A percentile compares a stretch with the other conserved stretches of the same genome.
phyloP scores from a whole-genome alignment of 805 yeast species.

The Phaffomyces opuntiae region DNA sequence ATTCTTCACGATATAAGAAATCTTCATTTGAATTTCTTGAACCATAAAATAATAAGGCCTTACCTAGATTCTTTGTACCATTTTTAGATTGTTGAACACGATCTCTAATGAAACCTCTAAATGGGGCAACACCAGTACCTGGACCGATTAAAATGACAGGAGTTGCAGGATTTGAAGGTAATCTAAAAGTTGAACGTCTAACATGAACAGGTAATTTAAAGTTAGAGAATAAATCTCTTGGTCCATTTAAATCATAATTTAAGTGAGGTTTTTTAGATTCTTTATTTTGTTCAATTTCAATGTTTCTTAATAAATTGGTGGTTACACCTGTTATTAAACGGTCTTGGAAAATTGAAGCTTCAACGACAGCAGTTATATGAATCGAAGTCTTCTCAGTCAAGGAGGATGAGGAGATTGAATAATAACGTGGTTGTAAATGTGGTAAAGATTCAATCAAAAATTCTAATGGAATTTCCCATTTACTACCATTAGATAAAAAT shows the following conservation, averaged over 20 bases:
- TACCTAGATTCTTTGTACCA: conserved; percentile 54
- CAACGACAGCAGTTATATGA: conserved; percentile 90
- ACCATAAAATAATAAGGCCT: conserved; percentile 76
- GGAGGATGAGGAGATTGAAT: conserved; percentile 91
- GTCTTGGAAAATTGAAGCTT: conserved; percentile 29
- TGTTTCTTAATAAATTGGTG: conserved; percentile 76
- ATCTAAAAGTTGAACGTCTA: conserved; percentile 89
- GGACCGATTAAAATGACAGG: conserved; percentile 95
- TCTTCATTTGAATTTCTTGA: conserved; percentile 78
- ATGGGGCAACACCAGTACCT: conserved; percentile 98
- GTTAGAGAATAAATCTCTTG: conserved; percentile 45
- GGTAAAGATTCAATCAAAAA: conserved; percentile 77
- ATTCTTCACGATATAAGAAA: conserved; percentile 81
- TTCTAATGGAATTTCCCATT: conserved; percentile 86
- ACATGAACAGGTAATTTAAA: conserved; percentile 82
- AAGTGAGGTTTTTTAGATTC: conserved; percentile 36
- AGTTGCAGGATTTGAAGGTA: conserved; percentile 75
- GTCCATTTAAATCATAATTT: conserved; percentile 75
- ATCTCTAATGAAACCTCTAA: conserved; percentile 91
- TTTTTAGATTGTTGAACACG: conserved; percentile 50
- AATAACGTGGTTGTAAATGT: conserved; percentile 87
- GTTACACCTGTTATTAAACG: conserved; percentile 63
- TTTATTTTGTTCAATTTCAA: conserved; percentile 54
- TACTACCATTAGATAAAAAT: conserved; percentile 48
- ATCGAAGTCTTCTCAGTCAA: conserved; percentile 65